Percentiles rank a stretch among this genome's conserved stretches.
phyloP scores from a whole-genome alignment of 768 basidiomycete species.

The Trametes villosa region DNA sequence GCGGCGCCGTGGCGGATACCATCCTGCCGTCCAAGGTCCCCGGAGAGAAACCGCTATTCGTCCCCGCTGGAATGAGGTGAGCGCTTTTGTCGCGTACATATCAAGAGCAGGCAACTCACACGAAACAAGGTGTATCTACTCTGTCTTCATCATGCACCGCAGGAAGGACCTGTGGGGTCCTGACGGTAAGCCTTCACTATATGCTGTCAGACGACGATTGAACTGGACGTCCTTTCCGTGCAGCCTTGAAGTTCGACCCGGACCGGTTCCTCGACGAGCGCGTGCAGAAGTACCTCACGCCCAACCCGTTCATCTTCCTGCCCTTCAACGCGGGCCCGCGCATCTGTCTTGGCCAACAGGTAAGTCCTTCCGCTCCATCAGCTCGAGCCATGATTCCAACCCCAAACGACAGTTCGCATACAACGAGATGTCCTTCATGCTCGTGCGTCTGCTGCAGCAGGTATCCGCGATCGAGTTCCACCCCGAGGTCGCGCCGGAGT shows the following conservation, averaged over 20 bases:
- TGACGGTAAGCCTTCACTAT: constrained; percentile 39
- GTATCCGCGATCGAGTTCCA: constrained; percentile 39
- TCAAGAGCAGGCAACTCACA: background rate
- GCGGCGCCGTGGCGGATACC: constrained; percentile 31
- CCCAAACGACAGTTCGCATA: constrained; percentile 49
- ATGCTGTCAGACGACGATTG: too few species aligned
- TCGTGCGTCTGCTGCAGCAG: constrained; percentile 56
- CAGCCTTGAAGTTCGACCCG: constrained; percentile 52
- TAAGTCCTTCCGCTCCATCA: constrained; percentile 10
- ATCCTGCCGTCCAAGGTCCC: constrained; percentile 31
- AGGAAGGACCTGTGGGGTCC: constrained; percentile 60
- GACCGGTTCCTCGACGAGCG: constrained; percentile 64
- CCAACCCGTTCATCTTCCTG: constrained; percentile 58
- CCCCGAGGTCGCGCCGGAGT: constrained; percentile 32
- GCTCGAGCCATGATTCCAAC: background rate
- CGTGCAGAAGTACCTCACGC: constrained; percentile 49
- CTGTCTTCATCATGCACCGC: constrained; percentile 37
- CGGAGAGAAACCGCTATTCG: constrained; percentile 5
- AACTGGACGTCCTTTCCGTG: background rate
- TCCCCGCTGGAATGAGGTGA: constrained; percentile 17
- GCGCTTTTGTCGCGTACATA: background rate
- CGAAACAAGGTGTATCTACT: constrained; percentile 18
- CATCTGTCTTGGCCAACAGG: constrained; percentile 44
- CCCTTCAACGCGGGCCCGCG: constrained; percentile 39
- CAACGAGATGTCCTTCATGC: constrained; percentile 57